Conservation (phyloP, 2,329 filamentous ascomycete genomes). For the Alternaria incomplexa region DNA sequence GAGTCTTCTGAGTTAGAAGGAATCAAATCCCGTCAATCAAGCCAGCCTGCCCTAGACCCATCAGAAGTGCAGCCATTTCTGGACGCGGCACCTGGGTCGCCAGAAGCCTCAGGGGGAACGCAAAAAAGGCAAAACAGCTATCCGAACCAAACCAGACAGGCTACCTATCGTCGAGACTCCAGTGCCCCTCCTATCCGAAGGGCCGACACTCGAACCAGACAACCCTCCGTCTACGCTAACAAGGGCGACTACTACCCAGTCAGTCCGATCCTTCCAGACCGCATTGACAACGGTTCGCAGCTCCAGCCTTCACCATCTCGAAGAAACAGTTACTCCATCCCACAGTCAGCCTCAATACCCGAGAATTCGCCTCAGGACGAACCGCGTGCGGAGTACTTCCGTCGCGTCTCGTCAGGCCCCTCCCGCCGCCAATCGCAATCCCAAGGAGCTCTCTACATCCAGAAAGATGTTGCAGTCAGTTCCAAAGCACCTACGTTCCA, state of each 20-base stretch:
- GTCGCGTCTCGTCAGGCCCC: not conserved
- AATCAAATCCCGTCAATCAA: not conserved
- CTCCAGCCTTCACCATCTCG: slow-evolving; percentile 2
- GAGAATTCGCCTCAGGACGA: not conserved
- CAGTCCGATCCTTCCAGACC: slow-evolving; percentile 9
- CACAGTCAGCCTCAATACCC: slow-evolving; percentile 15
- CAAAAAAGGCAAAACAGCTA: slow-evolving; percentile 35
- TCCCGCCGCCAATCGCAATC: not conserved
- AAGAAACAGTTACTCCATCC: slow-evolving; percentile 4
- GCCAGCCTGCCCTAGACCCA: slow-evolving; percentile 8
- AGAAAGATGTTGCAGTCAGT: not conserved
- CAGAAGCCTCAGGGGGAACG: slow-evolving; percentile 35
- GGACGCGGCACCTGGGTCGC: slow-evolving; percentile 26
- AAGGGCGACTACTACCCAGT: slow-evolving; percentile 26
- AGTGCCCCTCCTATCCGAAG: slow-evolving; percentile 10
- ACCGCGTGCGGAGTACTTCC: not conserved
- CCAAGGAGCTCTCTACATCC: not conserved
- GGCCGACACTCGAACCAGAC: not conserved
- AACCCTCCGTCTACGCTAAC: not conserved
- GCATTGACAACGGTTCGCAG: slow-evolving; percentile 11
- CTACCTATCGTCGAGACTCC: not conserved
- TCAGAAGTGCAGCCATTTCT: slow-evolving; percentile 24
- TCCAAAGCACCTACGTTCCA: not conserved
- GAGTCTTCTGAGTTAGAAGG: not conserved
- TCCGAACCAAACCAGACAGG: slow-evolving; percentile 13